Conservation (phyloP, 495 filamentous ascomycete genomes). For the Podospora pseudopauciseta region DNA sequence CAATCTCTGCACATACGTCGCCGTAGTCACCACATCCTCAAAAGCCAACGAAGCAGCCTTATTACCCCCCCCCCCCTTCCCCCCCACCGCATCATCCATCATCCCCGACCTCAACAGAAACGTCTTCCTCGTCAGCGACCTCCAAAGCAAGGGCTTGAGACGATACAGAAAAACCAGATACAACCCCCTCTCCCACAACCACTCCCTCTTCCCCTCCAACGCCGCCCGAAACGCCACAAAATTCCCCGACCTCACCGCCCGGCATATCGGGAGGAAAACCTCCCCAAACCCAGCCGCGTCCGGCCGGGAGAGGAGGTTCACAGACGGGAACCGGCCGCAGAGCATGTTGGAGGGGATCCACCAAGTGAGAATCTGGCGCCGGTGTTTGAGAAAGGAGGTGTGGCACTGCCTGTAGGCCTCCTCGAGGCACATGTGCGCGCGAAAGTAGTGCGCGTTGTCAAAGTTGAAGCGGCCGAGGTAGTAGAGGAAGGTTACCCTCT, state of each 20-base stretch:
- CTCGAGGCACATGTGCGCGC: constrained; percentile 68
- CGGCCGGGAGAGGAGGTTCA: constrained; percentile 58
- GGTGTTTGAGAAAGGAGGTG: constrained; percentile 61
- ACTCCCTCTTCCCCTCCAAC: constrained; percentile 51
- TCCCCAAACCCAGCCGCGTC: constrained; percentile 68
- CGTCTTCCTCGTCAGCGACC: constrained; percentile 71
- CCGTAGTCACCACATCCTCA: constrained; percentile 49
- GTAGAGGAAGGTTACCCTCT: constrained; percentile 88
- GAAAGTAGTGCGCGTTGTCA: constrained; percentile 72
- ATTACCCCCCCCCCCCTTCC: constrained; percentile 27
- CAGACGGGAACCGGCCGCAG: constrained; percentile 77
- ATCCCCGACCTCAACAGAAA: constrained; percentile 60
- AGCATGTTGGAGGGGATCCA: constrained; percentile 80
- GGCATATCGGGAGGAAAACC: constrained; percentile 70
- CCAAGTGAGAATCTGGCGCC: constrained; percentile 76
- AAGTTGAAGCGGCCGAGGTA: constrained; percentile 90
- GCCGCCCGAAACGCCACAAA: constrained; percentile 72
- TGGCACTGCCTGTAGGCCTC: constrained; percentile 78
- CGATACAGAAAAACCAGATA: constrained; percentile 67
- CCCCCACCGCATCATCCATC: constrained; percentile 41
- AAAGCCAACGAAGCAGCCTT: constrained; percentile 58
- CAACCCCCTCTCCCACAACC: constrained; percentile 74
- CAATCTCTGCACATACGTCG: constrained; percentile 49
- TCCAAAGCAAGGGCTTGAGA: constrained; percentile 79
- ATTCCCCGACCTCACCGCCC: constrained; percentile 72